Evolutionary conservation across 192 early-diverging fungal genomes (phyloP), one percentile per base, ranked within the genome.

Genomic region (Dissophora globulifera): DNA sequence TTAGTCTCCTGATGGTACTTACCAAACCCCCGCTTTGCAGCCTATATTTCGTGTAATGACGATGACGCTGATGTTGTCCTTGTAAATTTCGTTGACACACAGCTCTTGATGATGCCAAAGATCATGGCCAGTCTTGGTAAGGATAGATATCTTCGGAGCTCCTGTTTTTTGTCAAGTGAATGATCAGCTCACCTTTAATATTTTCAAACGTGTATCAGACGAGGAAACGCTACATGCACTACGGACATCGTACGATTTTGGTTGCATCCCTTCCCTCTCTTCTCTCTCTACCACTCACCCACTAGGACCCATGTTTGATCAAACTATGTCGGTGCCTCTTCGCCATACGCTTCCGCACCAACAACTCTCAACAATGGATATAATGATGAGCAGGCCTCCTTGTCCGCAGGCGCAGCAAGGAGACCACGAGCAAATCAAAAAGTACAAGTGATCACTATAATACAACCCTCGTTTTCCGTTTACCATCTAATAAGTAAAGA

Each of bases 51-150:
- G n/a, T n/a, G n/a, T n/a, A n/a, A n/a, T n/a, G n/a, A n/a, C n/a
- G n/a, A n/a, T n/a, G n/a, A n/a, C n/a, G n/a, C n/a, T n/a, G n/a
- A n/a, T n/a, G n/a, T n/a, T n/a, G n/a, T n/a, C n/a, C n/a, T n/a
- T n/a, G n/a, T n/a, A n/a, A n/a, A n/a, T n/a, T n/a, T n/a, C n/a
- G n/a, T n/a, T n/a, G n/a, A n/a, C n/a, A n/a, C n/a, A n/a, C n/a
- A 69, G 67, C 35, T 69, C 15, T 20, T 69, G 6, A 2, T 69
- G n/a, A 69, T 69, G 67, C 67, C 67, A 11, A 69, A 16, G 16
- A 69, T 69, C n/a, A 54, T 69, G 49, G 50, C 67, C 49, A 69
- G 60, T n/a, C 50, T 69, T 1, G 67, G 62, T 65, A 65, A 25
- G 32, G 38, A n/a, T n/a, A 38, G 35, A 38, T 6, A 38, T 38